Evolutionary conservation across 345 rosid species (phyloP), one percentile per base, ranked within the genome.

Genomic region (Salix suchowensis): DNA sequence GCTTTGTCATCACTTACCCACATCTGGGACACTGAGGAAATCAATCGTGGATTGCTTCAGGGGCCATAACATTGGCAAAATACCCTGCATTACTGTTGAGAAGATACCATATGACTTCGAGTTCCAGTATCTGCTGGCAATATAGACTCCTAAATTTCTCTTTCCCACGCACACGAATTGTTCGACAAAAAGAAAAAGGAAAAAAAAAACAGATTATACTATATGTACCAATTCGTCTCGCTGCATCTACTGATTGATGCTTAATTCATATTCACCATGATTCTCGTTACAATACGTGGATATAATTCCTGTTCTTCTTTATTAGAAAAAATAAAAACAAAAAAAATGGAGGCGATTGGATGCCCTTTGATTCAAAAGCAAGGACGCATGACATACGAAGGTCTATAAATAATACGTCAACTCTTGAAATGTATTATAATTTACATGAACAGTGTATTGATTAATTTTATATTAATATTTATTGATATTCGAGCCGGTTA

Each of bases 11-110:
- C 97, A 95, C 73, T 77, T 95, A 70, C 96, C 97, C 6, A 89
- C 96, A 16, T 93, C 97, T 40, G 96, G 94, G 54, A 84, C 96
- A 2, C 67, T 95, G 24, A 90, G 97, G 82, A 95, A 93, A 79
- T 93, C 97, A 70, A 88, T 93, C 82, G 97, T 90, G 82, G 97
- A 95, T 55, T 95, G 93, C 87, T 91, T 90, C 82, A 86, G 92
- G 79, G 76, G 86, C 65, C 86, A 81, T 42, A 79, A 78, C 77
- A 85, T 81, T 30, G 83, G 88, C 77, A 87, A 89, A 76, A 44
- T 88, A 6, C 81, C 81, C 15, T 26, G 87, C 6, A 75, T 81
- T 18, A 77, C 88, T 3, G 90, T 93, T 34, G 97, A 91, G 77
- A 90, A 91, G 84, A 82, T 89, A 65, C 91, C 93, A 0, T 93